A percentile compares a stretch with the other conserved stretches of the same genome.
phyloP scores from a whole-genome alignment of 495 filamentous ascomycete species.

The Penicillium turbatum region DNA sequence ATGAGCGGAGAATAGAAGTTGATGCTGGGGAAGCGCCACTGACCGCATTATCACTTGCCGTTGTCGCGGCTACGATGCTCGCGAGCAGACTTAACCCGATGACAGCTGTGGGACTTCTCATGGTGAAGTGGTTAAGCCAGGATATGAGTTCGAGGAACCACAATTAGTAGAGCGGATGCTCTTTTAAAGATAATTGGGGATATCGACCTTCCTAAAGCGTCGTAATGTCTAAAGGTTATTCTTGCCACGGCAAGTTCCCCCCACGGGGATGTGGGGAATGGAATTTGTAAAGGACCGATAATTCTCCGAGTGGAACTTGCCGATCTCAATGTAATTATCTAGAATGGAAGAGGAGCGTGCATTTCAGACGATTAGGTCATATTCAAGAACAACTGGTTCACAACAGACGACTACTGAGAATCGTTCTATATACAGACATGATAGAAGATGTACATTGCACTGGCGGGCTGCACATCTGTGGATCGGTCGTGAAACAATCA shows the following conservation, averaged over 20 bases:
- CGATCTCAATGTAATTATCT: not conserved
- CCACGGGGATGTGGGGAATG: conserved; percentile 1
- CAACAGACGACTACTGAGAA: not conserved
- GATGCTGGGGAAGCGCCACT: too few relatives aligned
- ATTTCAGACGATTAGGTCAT: not conserved
- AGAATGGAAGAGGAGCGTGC: not conserved
- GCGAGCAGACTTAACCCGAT: too few relatives aligned
- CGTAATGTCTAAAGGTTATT: not conserved
- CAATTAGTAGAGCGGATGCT: too few relatives aligned
- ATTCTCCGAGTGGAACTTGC: not conserved
- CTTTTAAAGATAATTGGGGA: not conserved
- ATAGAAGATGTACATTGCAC: not conserved
- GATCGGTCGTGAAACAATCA: not conserved
- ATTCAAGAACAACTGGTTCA: not conserved
- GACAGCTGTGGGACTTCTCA: too few relatives aligned
- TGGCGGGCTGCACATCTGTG: not conserved
- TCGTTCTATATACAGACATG: not conserved
- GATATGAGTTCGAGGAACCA: too few relatives aligned
- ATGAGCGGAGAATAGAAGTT: too few relatives aligned
- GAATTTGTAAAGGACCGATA: not conserved
- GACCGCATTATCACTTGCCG: too few relatives aligned
- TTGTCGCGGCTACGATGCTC: too few relatives aligned
- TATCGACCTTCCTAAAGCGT: not conserved
- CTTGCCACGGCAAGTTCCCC: not conserved
- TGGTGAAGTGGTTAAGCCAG: too few relatives aligned